These are phyloP conservation scores for Cercospora zeina DNA, from an alignment of 2,329 filamentous ascomycete genomes.

Conservation along the genomic window DNA sequence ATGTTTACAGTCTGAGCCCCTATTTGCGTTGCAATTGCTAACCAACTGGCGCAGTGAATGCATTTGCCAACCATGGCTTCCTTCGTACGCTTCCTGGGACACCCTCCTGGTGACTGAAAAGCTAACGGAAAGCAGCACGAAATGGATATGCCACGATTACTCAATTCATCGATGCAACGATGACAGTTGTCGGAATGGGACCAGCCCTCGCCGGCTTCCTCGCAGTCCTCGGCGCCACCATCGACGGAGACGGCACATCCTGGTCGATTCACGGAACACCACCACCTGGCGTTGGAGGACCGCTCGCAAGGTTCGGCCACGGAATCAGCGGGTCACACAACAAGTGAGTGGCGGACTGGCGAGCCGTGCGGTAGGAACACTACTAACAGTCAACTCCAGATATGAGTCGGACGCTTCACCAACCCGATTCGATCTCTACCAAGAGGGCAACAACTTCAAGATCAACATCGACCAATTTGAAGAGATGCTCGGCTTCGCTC, in stretches of 20 bases:
- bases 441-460: slow-evolving; percentile 35
- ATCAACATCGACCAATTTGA: slow-evolving; percentile 35
- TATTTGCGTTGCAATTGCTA: neutral
- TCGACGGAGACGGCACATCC: slow-evolving; percentile 24
- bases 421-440: slow-evolving; percentile 39
- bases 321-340: slow-evolving; percentile 38
- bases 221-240: slow-evolving; percentile 23
- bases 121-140: neutral
- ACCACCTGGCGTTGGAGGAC: slow-evolving; percentile 19
- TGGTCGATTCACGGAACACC: slow-evolving; percentile 31
- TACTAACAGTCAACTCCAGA: neutral
- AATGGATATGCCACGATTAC: slow-evolving; percentile 39
- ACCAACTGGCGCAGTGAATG: slow-evolving; percentile 19
- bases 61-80: slow-evolving; percentile 33
- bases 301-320: slow-evolving; percentile 15
- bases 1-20: neutral
- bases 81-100: neutral
- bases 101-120: neutral
- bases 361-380: neutral
- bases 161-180: slow-evolving; percentile 37
- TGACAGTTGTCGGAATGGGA: slow-evolving; percentile 41
- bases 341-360: slow-evolving; percentile 24
- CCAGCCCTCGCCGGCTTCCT: slow-evolving; percentile 33
- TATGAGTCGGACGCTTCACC: slow-evolving; percentile 43
- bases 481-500: slow-evolving; percentile 32